A percentile compares a stretch with the other conserved stretches of the same genome.
phyloP scores from a whole-genome alignment of 306 rosid genomes.

The Luffa acutangula region DNA sequence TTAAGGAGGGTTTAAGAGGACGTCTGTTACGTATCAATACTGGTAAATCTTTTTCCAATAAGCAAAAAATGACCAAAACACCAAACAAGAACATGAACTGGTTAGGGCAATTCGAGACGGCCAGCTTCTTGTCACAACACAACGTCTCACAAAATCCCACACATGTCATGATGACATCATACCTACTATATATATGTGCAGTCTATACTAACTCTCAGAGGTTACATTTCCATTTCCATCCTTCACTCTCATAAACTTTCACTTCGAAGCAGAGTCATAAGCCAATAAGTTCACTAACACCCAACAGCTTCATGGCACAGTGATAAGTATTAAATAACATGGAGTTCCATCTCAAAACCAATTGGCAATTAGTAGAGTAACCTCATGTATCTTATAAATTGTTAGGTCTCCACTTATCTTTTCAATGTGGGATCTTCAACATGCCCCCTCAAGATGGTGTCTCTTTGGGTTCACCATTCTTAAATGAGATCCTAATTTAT shows the following conservation, averaged over 20 bases:
- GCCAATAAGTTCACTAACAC: background rate
- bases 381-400: too few relatives aligned
- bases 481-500: too few relatives aligned
- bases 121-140: background rate
- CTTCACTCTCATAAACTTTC: background rate
- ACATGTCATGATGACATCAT: too few relatives aligned
- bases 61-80: background rate
- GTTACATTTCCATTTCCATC: background rate
- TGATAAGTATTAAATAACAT: too few relatives aligned
- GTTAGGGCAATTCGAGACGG: background rate
- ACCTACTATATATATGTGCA: too few relatives aligned
- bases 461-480: too few relatives aligned
- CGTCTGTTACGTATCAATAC: background rate
- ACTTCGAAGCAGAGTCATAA: background rate
- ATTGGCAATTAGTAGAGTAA: too few relatives aligned
- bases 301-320: background rate
- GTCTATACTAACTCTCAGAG: background rate
- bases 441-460: too few relatives aligned
- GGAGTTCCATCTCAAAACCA: too few relatives aligned
- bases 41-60: background rate
- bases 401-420: too few relatives aligned
- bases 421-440: too few relatives aligned
- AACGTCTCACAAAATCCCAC: background rate
- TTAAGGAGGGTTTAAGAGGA: background rate
- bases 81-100: background rate